Evolutionary conservation across 2,329 filamentous ascomycete species (phyloP).

Genomic region (Samsoniella hepiali): DNA sequence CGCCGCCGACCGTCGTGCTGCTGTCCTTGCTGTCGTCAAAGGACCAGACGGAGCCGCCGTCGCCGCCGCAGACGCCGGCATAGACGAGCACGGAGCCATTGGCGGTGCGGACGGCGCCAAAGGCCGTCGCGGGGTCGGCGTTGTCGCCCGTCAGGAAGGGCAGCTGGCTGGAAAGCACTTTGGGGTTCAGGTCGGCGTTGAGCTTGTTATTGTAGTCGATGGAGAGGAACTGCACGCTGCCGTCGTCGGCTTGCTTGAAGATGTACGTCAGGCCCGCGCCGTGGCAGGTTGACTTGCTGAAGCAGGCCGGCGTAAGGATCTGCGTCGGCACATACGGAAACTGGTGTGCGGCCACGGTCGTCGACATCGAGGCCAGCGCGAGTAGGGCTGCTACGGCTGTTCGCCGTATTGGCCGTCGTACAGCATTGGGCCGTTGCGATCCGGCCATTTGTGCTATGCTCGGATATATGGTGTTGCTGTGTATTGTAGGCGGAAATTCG

Average conservation of each 20-base stretch:
- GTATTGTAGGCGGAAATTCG: not conserved
- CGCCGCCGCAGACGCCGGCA: conserved; percentile 65
- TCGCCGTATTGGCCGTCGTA: conserved; percentile 6
- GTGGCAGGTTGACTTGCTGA: conserved; percentile 40
- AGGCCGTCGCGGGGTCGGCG: conserved; percentile 48
- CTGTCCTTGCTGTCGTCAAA: conserved; percentile 50
- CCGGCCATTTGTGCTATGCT: conserved; percentile 2
- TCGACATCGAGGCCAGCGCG: not conserved
- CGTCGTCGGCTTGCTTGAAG: conserved; percentile 53
- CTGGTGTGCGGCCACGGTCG: conserved; percentile 36
- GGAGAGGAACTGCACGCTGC: conserved; percentile 53
- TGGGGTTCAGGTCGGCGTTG: conserved; percentile 43
- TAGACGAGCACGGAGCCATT: conserved; percentile 71
- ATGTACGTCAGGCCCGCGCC: conserved; percentile 61
- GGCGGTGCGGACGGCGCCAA: conserved; percentile 63
- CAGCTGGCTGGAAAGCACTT: conserved; percentile 52
- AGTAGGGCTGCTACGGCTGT: not conserved
- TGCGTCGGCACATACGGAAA: conserved; percentile 78
- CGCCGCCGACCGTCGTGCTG: conserved; percentile 17
- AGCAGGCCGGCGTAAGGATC: conserved; percentile 56
- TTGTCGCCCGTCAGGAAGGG: conserved; percentile 58
- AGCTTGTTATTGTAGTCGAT: conserved; percentile 63
- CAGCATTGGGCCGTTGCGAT: conserved; percentile 5
- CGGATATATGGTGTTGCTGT: not conserved
- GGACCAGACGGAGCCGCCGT: conserved; percentile 62